Evolutionary conservation across 805 yeast genomes (phyloP), one percentile per base, ranked within the genome.

Genomic region (Candida golubevii): DNA sequence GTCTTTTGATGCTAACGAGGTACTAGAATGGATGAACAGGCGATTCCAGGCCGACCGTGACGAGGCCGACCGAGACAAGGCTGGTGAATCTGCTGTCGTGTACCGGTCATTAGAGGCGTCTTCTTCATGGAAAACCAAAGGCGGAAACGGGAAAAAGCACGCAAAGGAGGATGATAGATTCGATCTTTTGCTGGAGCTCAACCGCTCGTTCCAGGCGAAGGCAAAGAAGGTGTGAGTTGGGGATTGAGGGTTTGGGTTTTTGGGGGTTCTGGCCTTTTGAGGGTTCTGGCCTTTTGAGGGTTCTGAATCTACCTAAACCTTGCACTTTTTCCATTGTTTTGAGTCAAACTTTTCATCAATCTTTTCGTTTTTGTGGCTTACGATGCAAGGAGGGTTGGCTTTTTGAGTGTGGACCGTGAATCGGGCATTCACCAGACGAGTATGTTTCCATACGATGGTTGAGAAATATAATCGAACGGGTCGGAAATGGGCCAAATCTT

Each of bases 71-170:
- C 37, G 44, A 6, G 61, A 61, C 49, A 50, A 56, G 37, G 39
- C 34, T n/a, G 59, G 57, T 14, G 58, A 53, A 11, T 32, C 46
- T 18, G 47, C 45, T 14, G 49, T 47, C 28, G 42, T 59, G 10
- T 61, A 62, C 39, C 51, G 55, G 36, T 55, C 62, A 35, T 54
- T 59, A 6, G 66, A 63, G 8, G 26, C 61, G 8, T 51, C 58
- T 4, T 53, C 58, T 4, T 44, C 52, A 13, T 53, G 55, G 57
- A 46, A 47, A 30, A 52, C 54, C 2, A 39, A 34, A 27, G 44
- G 50, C 6, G 34, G 41, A 1, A 23, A 29, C 6, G 36, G 44
- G 7, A 45, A 45, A 13, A 40, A 44, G 26, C 29, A 42, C 29
- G 32, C 39, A n/a, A 42, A 37, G 32, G 47, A 41, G 14, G 50